Conservation (phyloP, 371 early-diverging fungal species). For the Gilbertella persicaria region DNA sequence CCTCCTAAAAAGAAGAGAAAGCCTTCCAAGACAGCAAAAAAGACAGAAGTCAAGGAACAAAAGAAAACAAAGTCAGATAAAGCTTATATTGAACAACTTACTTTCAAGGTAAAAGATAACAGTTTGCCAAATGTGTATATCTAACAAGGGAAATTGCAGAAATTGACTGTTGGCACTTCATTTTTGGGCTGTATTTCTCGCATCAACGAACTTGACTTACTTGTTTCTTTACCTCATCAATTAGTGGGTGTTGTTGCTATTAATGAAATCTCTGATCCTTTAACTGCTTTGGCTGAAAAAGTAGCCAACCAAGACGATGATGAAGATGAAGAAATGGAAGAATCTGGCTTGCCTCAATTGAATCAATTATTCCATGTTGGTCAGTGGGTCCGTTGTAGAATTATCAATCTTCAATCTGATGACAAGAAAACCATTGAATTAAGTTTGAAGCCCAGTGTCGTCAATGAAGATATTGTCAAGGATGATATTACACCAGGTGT, state of each 20-base stretch:
- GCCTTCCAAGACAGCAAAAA: slow-evolving; percentile 32
- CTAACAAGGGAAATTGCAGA: slow-evolving; percentile 29
- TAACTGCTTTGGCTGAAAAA: slow-evolving; percentile 66
- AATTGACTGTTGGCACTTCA: slow-evolving; percentile 71
- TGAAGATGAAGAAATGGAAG: slow-evolving; percentile 32
- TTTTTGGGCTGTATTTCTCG: slow-evolving; percentile 79
- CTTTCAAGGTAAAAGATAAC: slow-evolving; percentile 52
- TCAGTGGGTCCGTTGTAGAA: slow-evolving; percentile 72
- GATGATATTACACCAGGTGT: slow-evolving; percentile 62
- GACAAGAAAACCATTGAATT: slow-evolving; percentile 64
- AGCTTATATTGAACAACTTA: slow-evolving; percentile 54
- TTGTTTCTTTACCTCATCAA: slow-evolving; percentile 78
- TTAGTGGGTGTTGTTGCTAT: slow-evolving; percentile 77
- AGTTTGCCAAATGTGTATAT: not conserved
- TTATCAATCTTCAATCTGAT: slow-evolving; percentile 48
- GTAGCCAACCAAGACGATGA: slow-evolving; percentile 62
- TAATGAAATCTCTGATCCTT: slow-evolving; percentile 71
- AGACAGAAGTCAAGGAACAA: slow-evolving; percentile 28
- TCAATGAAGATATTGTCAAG: slow-evolving; percentile 59
- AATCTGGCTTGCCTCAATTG: slow-evolving; percentile 58
- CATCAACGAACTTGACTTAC: slow-evolving; percentile 80
- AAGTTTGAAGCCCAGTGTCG: slow-evolving; percentile 67
- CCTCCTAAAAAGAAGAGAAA: slow-evolving; percentile 62
- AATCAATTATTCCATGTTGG: slow-evolving; percentile 66
- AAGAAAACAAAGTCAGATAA: slow-evolving; percentile 43